phyloP scores from a whole-genome alignment of 2,329 filamentous ascomycete genomes.

The Sporothrix brasiliensis region DNA sequence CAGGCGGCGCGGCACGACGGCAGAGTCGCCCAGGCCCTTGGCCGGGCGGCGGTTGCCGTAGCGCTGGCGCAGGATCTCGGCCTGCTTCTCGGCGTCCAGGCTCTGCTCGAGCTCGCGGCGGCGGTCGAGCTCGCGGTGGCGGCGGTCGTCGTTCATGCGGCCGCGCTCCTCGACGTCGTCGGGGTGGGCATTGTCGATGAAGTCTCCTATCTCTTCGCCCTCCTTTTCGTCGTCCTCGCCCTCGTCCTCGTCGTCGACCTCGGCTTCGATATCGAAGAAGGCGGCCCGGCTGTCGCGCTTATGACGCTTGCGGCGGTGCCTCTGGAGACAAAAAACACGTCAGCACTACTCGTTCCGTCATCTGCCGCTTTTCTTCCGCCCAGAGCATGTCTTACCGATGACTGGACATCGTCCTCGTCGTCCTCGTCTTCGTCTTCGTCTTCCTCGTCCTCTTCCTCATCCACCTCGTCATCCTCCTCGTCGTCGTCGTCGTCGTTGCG shows the following conservation, averaged over 20 bases:
- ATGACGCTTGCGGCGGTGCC: constrained; percentile 78
- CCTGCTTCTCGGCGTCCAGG: constrained; percentile 91
- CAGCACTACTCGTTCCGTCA: neutral
- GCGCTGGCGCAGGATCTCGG: constrained; percentile 80
- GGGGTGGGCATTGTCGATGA: constrained; percentile 86
- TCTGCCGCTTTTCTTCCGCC: neutral
- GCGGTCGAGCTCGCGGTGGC: constrained; percentile 91
- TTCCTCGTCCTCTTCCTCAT: constrained; percentile 44
- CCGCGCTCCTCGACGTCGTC: constrained; percentile 83
- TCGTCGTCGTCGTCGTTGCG: constrained; percentile 41
- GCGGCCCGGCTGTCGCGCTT: constrained; percentile 70
- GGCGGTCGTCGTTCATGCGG: constrained; percentile 82
- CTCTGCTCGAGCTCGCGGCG: constrained; percentile 84
- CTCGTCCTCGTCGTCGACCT: constrained; percentile 93
- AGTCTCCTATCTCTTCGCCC: constrained; percentile 77
- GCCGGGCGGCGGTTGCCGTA: constrained; percentile 78
- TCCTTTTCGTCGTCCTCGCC: constrained; percentile 89
- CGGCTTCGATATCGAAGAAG: constrained; percentile 97
- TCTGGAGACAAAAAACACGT: constrained; percentile 43
- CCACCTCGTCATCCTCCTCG: constrained; percentile 38
- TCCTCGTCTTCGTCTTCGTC: constrained; percentile 46
- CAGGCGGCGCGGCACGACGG: constrained; percentile 80
- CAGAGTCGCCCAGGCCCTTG: constrained; percentile 67
- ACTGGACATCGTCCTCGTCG: constrained; percentile 51
- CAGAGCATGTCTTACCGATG: constrained; percentile 43